Evolutionary conservation across 257 asterid genomes (phyloP).

Genomic region (Echites panduratus): DNA sequence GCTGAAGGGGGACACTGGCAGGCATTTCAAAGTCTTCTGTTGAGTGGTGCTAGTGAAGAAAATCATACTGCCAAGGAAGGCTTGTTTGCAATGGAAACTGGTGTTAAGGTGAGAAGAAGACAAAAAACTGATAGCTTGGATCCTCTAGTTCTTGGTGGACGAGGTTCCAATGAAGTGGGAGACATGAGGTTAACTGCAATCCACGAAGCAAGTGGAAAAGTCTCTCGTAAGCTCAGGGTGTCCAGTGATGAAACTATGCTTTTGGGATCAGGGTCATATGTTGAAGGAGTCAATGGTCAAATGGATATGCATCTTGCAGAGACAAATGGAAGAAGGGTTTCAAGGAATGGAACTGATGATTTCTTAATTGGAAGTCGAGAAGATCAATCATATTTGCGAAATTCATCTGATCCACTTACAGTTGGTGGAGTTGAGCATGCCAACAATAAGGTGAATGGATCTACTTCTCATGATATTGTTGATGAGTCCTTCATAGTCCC

Average conservation of each 20-base stretch:
- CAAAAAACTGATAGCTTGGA: conserved; percentile 37
- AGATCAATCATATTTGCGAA: conserved; percentile 34
- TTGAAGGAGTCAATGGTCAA: conserved; percentile 29
- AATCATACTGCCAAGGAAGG: conserved; percentile 33
- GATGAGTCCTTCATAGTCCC: conserved; percentile 83
- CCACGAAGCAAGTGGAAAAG: conserved; percentile 31
- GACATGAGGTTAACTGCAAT: conserved; percentile 35
- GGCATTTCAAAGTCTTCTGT: conserved; percentile 80
- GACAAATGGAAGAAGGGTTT: conserved; percentile 47
- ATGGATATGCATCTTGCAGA: conserved; percentile 48
- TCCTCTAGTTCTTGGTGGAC: conserved; percentile 43
- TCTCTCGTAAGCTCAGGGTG: conserved; percentile 32
- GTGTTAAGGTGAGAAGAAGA: conserved; percentile 38
- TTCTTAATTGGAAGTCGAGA: conserved; percentile 43
- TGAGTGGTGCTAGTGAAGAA: conserved; percentile 62
- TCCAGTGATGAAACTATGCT: conserved; percentile 42
- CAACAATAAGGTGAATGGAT: conserved; percentile 33
- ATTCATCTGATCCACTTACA: conserved; percentile 49
- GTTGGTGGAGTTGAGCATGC: conserved; percentile 37
- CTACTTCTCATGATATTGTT: conserved; percentile 38
- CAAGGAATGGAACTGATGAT: conserved; percentile 52
- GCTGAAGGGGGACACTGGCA: conserved; percentile 67
- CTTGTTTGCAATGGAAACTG: conserved; percentile 58
- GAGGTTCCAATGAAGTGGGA: conserved; percentile 35
- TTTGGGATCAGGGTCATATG: conserved; percentile 35